Evolutionary conservation across 2,329 filamentous ascomycete species (phyloP), one percentile per base, ranked within the genome.

Genomic region (Emericellopsis cladophorae): DNA sequence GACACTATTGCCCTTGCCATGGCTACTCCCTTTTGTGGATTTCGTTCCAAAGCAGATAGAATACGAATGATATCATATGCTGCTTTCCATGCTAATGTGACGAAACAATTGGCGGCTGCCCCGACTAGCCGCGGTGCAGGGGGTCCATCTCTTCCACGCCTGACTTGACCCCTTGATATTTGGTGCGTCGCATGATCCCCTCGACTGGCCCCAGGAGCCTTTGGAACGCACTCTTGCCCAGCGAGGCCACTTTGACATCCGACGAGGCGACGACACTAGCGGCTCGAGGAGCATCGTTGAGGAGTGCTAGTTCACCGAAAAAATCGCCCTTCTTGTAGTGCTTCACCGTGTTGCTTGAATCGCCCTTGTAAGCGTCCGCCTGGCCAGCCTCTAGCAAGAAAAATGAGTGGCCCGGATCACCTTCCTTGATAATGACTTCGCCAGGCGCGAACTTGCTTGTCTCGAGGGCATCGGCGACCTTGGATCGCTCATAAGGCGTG

Each of bases 381-480:
- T 90, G 81, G 33, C 92, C 92, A 24, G 74, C 76, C 61, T 95
- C 92, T 37, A 96, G 70, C 36, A 96, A 77, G 63, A 84, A 98
- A 64, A 98, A 96, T 1, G 85, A 81, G 55, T 93, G 79, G 42
- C 92, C 92, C 0, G 82, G 84, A 57, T 96, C 92, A 40, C 92
- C 92, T 62, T 96, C 87, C 44, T 70, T 72, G 62, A 98, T 96
- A 57, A 98, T 94, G 40, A 75, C 74, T n/a, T 80, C 76, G 18
- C 85, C 86, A 7, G 80, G 66, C 0, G 82, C 73, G 58, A 82
- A 94, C 55, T 94, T 95, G 58, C 82, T 79, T 9, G 89, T 92
- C 59, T 96, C 89, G 42, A 98, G 71, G 2, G 92, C 90, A 62
- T 96, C 92, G 45, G 92, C 90, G 58, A 98, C 95, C 70, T 98